Evolutionary conservation across 1,284 basidiomycete species (phyloP), one percentile per base, ranked within the genome.

Genomic region (Chalciporus sp.): DNA sequence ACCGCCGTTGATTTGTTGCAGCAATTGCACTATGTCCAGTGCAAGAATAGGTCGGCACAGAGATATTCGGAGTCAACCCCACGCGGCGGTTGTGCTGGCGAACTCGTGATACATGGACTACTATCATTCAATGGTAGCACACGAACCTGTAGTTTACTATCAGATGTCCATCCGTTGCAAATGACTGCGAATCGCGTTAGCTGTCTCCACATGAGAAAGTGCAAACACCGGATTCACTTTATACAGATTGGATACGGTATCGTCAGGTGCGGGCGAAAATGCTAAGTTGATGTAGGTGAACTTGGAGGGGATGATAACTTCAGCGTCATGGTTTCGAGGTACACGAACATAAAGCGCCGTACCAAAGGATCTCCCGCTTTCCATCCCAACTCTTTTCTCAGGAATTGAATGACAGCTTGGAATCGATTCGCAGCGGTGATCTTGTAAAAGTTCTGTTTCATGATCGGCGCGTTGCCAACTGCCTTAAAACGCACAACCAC

Each of bases 211-310:
- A 9, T 17, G 37, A 7, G n/a, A 19, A 39, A 19, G 17, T 39
- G 50, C 23, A 11, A 27, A 29, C 16, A 23, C 8, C 42, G 16
- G 16, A 60, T 75, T 52, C 61, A 88, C 90, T 75, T 93, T 93
- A 80, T 82, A 94, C 45, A 94, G 75, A 68, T 95, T 98, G 0
- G 92, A 87, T 5, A 93, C 90, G 0, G 86, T 88, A 64, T 93
- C 91, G 65, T 93, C 91, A 0, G 90, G 90, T 1, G 91, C 87
- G 31, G 90, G 91, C 10, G 88, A 86, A 71, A 98, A 98, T 0
- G 96, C 93, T n/a, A 95, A 81, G 67, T 98, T 98, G 78, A 99
- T 98, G 71, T 98, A 99, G 6, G 95, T 92, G 74, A 97, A 98
- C 95, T 98, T 64, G 23, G 17, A 44, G 47, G 14, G n/a, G 7